Evolutionary conservation across 2,329 filamentous ascomycete genomes (phyloP).

Genomic region (Fusarium veterinarium): DNA sequence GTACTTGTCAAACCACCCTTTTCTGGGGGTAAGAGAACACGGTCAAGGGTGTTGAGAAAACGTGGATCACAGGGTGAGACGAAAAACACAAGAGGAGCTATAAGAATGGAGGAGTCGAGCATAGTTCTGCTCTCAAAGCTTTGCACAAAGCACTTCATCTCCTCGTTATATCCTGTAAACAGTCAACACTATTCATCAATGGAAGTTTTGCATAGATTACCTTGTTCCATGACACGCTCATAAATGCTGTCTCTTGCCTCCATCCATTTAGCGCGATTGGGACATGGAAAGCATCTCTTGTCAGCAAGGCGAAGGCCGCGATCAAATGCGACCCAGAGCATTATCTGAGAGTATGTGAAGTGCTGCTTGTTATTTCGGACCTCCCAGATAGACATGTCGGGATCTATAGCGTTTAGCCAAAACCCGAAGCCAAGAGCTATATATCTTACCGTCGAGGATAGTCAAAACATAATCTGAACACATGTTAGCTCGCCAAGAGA

Average conservation of each 20-base stretch:
- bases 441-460: slow-evolving; percentile 65
- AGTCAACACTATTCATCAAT: slow-evolving; percentile 2
- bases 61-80: slow-evolving; percentile 81
- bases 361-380: slow-evolving; percentile 80
- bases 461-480: slow-evolving; percentile 72
- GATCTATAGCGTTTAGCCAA: slow-evolving; percentile 54
- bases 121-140: slow-evolving; percentile 78
- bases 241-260: slow-evolving; percentile 74
- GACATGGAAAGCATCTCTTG: slow-evolving; percentile 80
- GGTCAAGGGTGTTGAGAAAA: slow-evolving; percentile 77
- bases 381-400: slow-evolving; percentile 88
- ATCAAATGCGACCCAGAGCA: slow-evolving; percentile 86
- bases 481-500: background rate
- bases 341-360: slow-evolving; percentile 84
- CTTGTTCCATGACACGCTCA: slow-evolving; percentile 81
- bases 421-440: fast-evolving
- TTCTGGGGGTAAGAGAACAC: slow-evolving; percentile 77
- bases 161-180: slow-evolving; percentile 71
- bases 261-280: slow-evolving; percentile 74
- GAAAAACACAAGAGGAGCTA: slow-evolving; percentile 84
- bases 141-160: slow-evolving; percentile 77
- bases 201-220: slow-evolving; percentile 42
- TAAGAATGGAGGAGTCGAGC: slow-evolving; percentile 79
- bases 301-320: slow-evolving; percentile 78
- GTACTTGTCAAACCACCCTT: slow-evolving; percentile 81